A percentile compares a stretch with the other conserved stretches of the same genome.
phyloP scores from a whole-genome alignment of 108 stramenopile species.

The Cyclotella baltica region DNA sequence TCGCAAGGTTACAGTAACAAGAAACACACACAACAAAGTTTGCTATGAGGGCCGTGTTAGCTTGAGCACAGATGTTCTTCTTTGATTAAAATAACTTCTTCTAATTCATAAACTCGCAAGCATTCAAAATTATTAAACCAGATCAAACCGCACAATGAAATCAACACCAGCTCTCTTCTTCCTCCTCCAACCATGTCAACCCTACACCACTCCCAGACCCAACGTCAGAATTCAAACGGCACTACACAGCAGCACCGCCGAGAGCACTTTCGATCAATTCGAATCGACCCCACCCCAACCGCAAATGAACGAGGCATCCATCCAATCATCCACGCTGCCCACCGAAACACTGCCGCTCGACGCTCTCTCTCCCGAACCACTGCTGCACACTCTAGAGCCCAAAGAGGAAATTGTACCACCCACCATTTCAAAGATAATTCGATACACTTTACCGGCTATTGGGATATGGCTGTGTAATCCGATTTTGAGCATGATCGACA shows the following conservation, averaged over 20 bases:
- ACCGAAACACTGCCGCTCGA: background rate
- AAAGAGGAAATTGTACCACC: slow-evolving; percentile 48
- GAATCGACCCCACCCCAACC: background rate
- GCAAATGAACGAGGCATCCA: too few species aligned
- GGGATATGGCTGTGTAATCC: slow-evolving; percentile 88
- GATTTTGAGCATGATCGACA: slow-evolving; percentile 84
- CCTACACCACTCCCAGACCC: background rate
- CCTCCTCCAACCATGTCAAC: background rate
- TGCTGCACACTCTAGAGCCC: background rate
- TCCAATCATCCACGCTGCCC: background rate
- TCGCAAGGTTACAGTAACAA: too few species aligned
- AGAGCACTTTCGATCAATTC: background rate
- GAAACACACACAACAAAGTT: too few species aligned
- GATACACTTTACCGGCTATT: slow-evolving; percentile 86
- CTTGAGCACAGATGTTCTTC: too few species aligned
- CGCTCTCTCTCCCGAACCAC: background rate
- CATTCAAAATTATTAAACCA: too few species aligned
- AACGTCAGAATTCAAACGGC: background rate
- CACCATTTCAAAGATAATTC: slow-evolving; percentile 66
- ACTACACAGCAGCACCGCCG: background rate
- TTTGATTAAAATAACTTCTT: too few species aligned
- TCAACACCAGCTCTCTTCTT: background rate
- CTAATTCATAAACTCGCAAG: too few species aligned
- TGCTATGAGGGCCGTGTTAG: too few species aligned
- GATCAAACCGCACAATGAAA: too few species aligned